phyloP scores from a whole-genome alignment of 2,329 filamentous ascomycete genomes.

The Ascocoryne sarcoides region DNA sequence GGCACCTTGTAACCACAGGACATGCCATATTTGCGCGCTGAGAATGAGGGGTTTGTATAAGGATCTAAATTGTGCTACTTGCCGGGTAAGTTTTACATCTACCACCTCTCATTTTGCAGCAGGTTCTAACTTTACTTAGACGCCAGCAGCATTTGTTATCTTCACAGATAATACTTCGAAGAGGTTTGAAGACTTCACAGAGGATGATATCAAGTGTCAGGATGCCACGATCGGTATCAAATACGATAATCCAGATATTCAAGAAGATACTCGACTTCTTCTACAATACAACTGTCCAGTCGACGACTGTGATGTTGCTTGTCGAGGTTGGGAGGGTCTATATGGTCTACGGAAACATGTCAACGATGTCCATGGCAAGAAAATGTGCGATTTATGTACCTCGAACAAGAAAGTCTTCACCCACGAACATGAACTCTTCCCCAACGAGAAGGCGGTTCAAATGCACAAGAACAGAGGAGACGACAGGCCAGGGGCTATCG shows the following conservation, averaged over 20 bases:
- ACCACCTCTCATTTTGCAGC: too few species aligned
- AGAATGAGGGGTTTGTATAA: slow-evolving; percentile 91
- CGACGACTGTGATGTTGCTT: slow-evolving; percentile 72
- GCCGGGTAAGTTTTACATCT: slow-evolving; percentile 55
- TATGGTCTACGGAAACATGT: slow-evolving; percentile 78
- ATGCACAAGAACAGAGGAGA: slow-evolving; percentile 88
- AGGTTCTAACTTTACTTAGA: slow-evolving; percentile 42
- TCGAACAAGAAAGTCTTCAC: slow-evolving; percentile 97
- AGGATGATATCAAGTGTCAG: slow-evolving; percentile 61
- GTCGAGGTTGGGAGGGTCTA: slow-evolving; percentile 69
- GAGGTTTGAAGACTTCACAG: slow-evolving; percentile 73
- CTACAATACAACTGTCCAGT: slow-evolving; percentile 95
- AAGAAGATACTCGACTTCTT: slow-evolving; percentile 80
- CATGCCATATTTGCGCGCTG: slow-evolving; percentile 91
- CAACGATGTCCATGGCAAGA: slow-evolving; percentile 69
- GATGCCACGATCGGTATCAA: slow-evolving; percentile 86
- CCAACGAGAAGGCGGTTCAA: slow-evolving; percentile 67
- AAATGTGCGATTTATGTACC: slow-evolving; percentile 86
- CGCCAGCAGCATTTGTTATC: slow-evolving; percentile 70
- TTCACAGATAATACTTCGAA: slow-evolving; percentile 83
- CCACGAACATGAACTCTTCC: slow-evolving; percentile 92
- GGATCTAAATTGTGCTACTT: slow-evolving; percentile 93
- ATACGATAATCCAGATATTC: slow-evolving; percentile 82
- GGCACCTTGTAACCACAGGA: slow-evolving; percentile 90
- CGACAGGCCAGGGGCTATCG: slow-evolving; percentile 76